A percentile compares a stretch with the other conserved stretches of the same genome.
Evolutionary conservation across 192 early-diverging fungal genomes (phyloP).

Genomic region (Endogone sp.): DNA sequence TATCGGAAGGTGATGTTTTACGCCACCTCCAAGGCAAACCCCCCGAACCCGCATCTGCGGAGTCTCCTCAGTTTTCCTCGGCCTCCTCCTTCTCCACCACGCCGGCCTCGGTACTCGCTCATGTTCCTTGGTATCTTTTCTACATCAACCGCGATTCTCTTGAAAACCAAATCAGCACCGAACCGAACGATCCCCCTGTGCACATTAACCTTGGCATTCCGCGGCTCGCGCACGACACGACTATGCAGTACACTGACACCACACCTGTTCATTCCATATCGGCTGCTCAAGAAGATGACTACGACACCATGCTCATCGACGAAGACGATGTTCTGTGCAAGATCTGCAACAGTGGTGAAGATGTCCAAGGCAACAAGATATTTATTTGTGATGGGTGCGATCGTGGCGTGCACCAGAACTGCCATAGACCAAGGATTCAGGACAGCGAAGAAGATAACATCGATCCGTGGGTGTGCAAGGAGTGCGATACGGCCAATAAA

Average conservation of each 20-base stretch:
- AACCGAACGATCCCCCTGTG: neutral
- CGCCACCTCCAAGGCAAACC: neutral
- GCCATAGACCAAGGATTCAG: neutral
- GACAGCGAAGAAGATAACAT: neutral
- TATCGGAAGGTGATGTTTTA: neutral
- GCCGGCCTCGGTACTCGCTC: too few species aligned
- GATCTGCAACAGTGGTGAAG: neutral
- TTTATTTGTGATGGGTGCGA: constrained; percentile 4
- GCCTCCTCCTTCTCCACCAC: neutral
- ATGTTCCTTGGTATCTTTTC: neutral
- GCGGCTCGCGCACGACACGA: neutral
- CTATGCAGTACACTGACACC: neutral
- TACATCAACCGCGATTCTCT: neutral
- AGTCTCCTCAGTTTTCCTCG: neutral
- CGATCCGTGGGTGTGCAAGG: neutral
- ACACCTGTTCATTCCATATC: neutral
- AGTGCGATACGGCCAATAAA: neutral
- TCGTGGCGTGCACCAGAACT: neutral
- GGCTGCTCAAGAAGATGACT: neutral
- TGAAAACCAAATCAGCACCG: neutral
- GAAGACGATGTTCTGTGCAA: neutral
- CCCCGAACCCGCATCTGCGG: neutral
- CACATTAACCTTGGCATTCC: neutral
- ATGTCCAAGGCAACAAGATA: neutral
- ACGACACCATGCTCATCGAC: neutral